phyloP scores from a whole-genome alignment of 2,329 filamentous ascomycete species.

The Cercospora citrullina region DNA sequence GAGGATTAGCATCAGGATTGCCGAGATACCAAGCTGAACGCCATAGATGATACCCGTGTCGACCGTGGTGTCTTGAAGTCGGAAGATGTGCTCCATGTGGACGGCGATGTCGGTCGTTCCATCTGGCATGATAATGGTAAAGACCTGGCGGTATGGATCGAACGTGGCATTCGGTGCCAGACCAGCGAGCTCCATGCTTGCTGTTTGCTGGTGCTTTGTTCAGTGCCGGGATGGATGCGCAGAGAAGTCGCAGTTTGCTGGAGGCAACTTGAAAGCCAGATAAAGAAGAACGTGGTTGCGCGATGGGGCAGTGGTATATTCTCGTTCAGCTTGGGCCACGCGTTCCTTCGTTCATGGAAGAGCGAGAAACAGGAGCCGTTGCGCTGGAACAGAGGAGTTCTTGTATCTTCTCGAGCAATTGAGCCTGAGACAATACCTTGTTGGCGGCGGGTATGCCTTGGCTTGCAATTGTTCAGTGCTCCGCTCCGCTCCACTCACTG shows the following conservation, averaged over 20 bases:
- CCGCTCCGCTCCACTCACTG: background rate
- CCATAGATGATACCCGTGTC: constrained; percentile 62
- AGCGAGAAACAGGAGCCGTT: constrained; percentile 19
- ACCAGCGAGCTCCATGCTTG: constrained; percentile 4
- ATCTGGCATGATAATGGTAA: constrained; percentile 48
- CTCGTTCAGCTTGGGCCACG: constrained; percentile 21
- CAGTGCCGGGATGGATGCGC: background rate
- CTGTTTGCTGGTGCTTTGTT: constrained; percentile 17
- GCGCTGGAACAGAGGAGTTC: constrained; percentile 22
- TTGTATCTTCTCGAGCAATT: constrained; percentile 27
- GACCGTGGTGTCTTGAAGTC: constrained; percentile 50
- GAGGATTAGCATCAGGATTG: constrained; percentile 65
- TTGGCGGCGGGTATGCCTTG: background rate
- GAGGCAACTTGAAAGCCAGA: constrained; percentile 13
- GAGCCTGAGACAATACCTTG: constrained; percentile 22
- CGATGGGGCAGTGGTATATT: constrained; percentile 1
- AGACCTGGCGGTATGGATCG: constrained; percentile 54
- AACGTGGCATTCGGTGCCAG: constrained; percentile 37
- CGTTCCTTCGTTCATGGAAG: constrained; percentile 20
- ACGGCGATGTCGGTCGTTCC: constrained; percentile 49
- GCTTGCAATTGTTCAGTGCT: constrained; percentile 19
- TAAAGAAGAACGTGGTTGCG: constrained; percentile 18
- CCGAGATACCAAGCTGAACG: constrained; percentile 67
- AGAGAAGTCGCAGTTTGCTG: constrained; percentile 19
- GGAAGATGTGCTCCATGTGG: constrained; percentile 48